Evolutionary conservation across 1,139 yeast genomes (phyloP), one percentile per base, ranked within the genome.

Genomic region (Spathaspora jeffriesii): DNA sequence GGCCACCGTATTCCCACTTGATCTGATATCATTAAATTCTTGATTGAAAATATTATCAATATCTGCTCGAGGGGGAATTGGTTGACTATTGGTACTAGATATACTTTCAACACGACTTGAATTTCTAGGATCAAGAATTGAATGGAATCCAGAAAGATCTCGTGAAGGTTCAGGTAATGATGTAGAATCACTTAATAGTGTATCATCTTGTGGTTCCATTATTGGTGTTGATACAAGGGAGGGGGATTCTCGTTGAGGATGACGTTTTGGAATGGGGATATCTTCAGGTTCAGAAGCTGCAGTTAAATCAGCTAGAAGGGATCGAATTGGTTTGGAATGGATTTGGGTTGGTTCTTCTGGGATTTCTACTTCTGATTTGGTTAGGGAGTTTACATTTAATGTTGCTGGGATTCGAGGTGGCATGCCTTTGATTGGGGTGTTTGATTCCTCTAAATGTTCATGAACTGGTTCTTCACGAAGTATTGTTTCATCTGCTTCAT

Each of bases 401-500:
- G 85, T 78, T 1, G 83, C 89, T 1, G 85, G 84, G 63, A 79
- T 73, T 43, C 89, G 65, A 10, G 88, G 89, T n/a, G 52, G 52
- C 47, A 48, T 46, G 2, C 38, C 23, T 9, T 34, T 17, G 5
- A 15, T 14, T 9, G 18, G 21, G 5, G 4, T 38, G 27, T 21
- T 22, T 6, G 39, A 22, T 25, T 22, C 20, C 15, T 30, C 49
- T 40, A 1, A 46, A 47, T 15, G 34, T 13, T 30, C 20, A 23
- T 34, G 32, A 7, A n/a, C 31, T 22, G 25, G 25, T 22, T 46
- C 45, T 25, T 39, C 41, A 15, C 27, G 28, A 4, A 43, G 45
- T 8, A 18, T 41, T 4, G 47, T 36, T 17, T 39, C 39, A 21
- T 38, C 38, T 13, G 17, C 20, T 28, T 43, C 31, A 27, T 28